Percentiles rank a stretch among this genome's conserved stretches.
Evolutionary conservation across 1,284 basidiomycete genomes (phyloP).

Genomic region (Fomitopsis schrenkii): DNA sequence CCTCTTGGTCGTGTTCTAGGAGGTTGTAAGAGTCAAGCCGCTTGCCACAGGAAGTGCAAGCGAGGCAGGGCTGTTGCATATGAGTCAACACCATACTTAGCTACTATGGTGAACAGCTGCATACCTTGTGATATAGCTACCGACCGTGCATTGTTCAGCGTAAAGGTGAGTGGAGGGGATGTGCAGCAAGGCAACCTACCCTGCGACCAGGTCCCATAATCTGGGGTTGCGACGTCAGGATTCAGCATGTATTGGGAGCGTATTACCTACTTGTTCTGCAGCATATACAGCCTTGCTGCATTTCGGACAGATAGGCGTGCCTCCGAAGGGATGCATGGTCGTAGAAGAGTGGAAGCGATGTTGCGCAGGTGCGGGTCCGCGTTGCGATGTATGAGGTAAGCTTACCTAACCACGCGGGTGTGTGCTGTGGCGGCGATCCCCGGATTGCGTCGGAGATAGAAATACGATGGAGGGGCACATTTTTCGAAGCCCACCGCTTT

Average conservation of each 20-base stretch:
- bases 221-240: constrained; percentile 32
- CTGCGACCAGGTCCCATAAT: constrained; percentile 78
- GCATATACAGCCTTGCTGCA: constrained; percentile 73
- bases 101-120: not conserved
- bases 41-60: constrained; percentile 67
- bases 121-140: constrained; percentile 75
- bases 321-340: constrained; percentile 64
- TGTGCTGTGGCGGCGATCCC: constrained; percentile 20
- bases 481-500: constrained; percentile 11
- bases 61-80: constrained; percentile 55
- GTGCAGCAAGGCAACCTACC: constrained; percentile 38
- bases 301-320: constrained; percentile 58
- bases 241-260: not conserved
- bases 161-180: not conserved
- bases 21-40: constrained; percentile 69
- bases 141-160: not conserved
- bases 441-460: constrained; percentile 28
- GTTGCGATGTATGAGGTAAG: not conserved
- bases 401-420: not conserved
- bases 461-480: constrained; percentile 20
- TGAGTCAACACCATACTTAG: not conserved
- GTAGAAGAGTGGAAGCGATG: constrained; percentile 3
- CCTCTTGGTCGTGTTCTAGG: constrained; percentile 73
- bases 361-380: not conserved
- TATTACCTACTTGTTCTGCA: constrained; percentile 64